phyloP scores from a whole-genome alignment of 805 yeast genomes.

The Schizosaccharomyces octosporus region DNA sequence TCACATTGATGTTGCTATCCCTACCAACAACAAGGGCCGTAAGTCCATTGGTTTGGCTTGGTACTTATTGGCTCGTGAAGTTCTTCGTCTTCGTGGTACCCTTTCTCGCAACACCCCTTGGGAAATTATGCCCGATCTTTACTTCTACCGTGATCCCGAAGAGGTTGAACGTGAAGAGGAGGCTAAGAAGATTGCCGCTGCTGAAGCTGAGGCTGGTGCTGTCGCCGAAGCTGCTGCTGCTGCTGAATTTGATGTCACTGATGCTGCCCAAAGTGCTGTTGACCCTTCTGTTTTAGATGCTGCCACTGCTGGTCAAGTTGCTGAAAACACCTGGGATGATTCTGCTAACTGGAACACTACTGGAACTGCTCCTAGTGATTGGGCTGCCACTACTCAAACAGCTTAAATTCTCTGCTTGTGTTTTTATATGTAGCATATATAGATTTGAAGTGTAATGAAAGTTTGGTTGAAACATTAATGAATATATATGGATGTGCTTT shows the following conservation, averaged over 20 bases:
- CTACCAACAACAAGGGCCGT: constrained; percentile 99
- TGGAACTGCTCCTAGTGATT: constrained; percentile 1
- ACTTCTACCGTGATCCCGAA: constrained; percentile 99
- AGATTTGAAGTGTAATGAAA: too few relatives aligned
- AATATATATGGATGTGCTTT: too few relatives aligned
- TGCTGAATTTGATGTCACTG: constrained; percentile 26
- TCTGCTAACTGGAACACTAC: constrained; percentile 1
- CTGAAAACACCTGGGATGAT: constrained; percentile 1
- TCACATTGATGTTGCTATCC: constrained; percentile 97
- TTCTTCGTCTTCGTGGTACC: constrained; percentile 94
- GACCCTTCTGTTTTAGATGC: constrained; percentile 14
- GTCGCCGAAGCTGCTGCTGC: constrained; percentile 13
- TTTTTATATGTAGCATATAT: too few relatives aligned
- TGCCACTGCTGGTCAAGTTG: constrained; percentile 7
- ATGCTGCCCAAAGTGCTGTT: constrained; percentile 27
- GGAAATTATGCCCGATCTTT: constrained; percentile 99
- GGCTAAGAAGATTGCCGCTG: constrained; percentile 37
- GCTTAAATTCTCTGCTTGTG: too few relatives aligned
- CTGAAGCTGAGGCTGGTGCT: constrained; percentile 30
- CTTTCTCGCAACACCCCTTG: constrained; percentile 89
- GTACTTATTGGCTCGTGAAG: constrained; percentile 99
- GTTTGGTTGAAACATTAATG: too few relatives aligned
- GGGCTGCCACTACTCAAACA: neutral
- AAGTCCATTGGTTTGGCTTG: constrained; percentile 98
- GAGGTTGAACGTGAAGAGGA: constrained; percentile 67